Evolutionary conservation across 148 eudicot species (phyloP), one percentile per base, ranked within the genome.

Genomic region (Simmondsia chinensis): DNA sequence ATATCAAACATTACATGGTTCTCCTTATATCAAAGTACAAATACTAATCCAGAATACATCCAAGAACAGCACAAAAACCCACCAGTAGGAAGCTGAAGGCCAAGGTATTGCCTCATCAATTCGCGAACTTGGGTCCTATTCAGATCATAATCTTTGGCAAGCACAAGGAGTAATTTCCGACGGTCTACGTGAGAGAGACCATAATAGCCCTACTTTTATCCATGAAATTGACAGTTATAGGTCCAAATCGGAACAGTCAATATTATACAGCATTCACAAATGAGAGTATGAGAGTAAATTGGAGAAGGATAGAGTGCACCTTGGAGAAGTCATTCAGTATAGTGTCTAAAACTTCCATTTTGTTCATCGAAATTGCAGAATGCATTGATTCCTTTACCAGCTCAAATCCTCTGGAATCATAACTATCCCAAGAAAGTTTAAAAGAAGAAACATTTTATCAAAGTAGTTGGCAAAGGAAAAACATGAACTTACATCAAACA

Each of bases 141-240:
- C 7, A 89, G 74, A 72, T 89, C 97, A 52, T 89, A 81, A 51
- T 84, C 93, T 57, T 63, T 78, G 9, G 97, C 93, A 51, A 84
- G 84, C 34, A 64, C 34, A 33, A 73, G 44, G 9, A 89, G 70
- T 48, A 89, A 53, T 37, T 61, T 63, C 26, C 50, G 36, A 33
- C 87, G 81, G 31, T 63, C 61, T 43, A 78, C 76, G 23, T 31
- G 21, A 5, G 76, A 66, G 48, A 89, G 91, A 61, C 73, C 37
- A 72, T 57, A 69, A 52, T 80, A 89, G 33, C 93, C 97, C 97
- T 89, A 65, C 40, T 28, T 44, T 20, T 7, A 5, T n/a, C n/a
- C n/a, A n/a, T n/a, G n/a, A n/a, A n/a, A n/a, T n/a, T n/a, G n/a
- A n/a, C n/a, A n/a, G n/a, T n/a, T n/a, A n/a, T n/a, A n/a, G n/a